A percentile compares a stretch with the other conserved stretches of the same genome.
Evolutionary conservation across 2,329 filamentous ascomycete species (phyloP).

Genomic region (Ophiostoma novo-ulmi): DNA sequence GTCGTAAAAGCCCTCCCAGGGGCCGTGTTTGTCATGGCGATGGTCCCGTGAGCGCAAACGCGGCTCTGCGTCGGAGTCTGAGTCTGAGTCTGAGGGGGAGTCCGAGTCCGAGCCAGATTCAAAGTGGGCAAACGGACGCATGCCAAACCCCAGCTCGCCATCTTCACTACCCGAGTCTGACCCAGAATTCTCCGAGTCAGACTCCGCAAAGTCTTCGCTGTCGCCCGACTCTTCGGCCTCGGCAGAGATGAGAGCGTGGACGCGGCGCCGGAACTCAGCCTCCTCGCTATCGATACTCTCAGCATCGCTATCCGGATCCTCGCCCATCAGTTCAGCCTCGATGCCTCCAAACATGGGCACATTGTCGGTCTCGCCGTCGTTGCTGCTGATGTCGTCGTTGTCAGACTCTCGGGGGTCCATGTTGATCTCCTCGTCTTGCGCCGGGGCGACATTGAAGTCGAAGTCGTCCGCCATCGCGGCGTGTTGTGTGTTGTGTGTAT

Average conservation of each 20-base stretch:
- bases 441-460: slow-evolving; percentile 9
- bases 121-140: neutral
- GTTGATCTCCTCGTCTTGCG: slow-evolving; percentile 9
- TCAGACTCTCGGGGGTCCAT: neutral
- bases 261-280: neutral
- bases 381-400: slow-evolving; percentile 9
- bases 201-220: slow-evolving; percentile 20
- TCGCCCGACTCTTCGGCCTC: slow-evolving; percentile 19
- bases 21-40: neutral
- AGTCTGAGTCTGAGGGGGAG: neutral
- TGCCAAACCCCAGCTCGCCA: neutral
- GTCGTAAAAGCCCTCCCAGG: neutral
- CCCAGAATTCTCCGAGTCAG: slow-evolving; percentile 17
- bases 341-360: neutral
- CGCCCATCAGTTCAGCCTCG: slow-evolving; percentile 1
- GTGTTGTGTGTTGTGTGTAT: neutral
- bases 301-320: slow-evolving; percentile 1
- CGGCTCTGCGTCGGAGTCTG: neutral
- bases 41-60: neutral
- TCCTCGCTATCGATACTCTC: slow-evolving; percentile 15
- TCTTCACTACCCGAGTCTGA: neutral
- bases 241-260: slow-evolving; percentile 1
- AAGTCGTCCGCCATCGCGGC: slow-evolving; percentile 13
- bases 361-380: neutral
- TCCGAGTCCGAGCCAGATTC: neutral